These are phyloP conservation scores for Lentinula detonsa DNA, from an alignment of 768 basidiomycete genomes.

Conservation along the genomic window DNA sequence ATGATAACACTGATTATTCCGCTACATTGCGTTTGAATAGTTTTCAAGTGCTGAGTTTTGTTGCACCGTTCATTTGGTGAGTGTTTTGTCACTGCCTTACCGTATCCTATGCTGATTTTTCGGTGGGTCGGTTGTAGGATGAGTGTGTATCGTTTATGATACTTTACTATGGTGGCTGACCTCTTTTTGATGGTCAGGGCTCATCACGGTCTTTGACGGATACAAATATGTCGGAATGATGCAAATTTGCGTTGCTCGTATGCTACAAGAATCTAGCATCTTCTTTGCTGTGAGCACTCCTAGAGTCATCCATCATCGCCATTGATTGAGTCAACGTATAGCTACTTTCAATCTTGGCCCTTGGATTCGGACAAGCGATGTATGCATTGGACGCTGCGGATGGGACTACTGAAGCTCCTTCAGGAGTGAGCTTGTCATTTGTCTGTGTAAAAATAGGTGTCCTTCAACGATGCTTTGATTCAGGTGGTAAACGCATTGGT, in stretches of 20 bases:
- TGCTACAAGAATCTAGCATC: constrained; percentile 90
- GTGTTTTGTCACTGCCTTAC: constrained; percentile 16
- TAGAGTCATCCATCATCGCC: not conserved
- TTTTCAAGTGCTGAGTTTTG: constrained; percentile 87
- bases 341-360: constrained; percentile 75
- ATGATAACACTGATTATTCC: constrained; percentile 26
- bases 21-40: constrained; percentile 49
- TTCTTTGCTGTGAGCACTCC: constrained; percentile 74
- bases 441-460: not conserved
- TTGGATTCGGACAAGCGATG: constrained; percentile 84
- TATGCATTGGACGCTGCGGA: constrained; percentile 91
- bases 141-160: constrained; percentile 39
- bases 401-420: constrained; percentile 54
- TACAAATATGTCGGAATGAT: constrained; percentile 89
- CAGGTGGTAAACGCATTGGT: constrained; percentile 69
- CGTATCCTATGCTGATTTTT: not conserved
- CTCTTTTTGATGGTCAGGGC: constrained; percentile 34
- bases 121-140: constrained; percentile 44
- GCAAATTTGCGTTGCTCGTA: constrained; percentile 90
- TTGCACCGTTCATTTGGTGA: constrained; percentile 83
- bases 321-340: constrained; percentile 20
- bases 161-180: not conserved
- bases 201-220: constrained; percentile 78
- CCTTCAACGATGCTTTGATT: not conserved
- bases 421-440: constrained; percentile 29